Evolutionary conservation across 306 rosid species (phyloP), one percentile per base, ranked within the genome.

Genomic region (Cotoneaster glaucophyllus): DNA sequence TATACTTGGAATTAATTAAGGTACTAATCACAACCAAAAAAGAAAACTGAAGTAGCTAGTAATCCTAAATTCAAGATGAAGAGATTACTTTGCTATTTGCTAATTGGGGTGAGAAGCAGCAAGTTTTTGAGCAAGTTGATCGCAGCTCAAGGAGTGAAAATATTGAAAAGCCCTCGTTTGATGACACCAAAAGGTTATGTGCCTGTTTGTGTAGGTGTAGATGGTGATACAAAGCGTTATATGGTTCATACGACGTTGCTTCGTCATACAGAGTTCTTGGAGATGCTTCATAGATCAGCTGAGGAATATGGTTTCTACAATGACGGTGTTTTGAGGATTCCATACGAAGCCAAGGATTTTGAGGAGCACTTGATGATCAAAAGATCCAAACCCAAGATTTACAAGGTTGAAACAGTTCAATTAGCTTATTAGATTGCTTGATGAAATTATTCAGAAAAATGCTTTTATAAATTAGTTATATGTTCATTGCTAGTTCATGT

Each of bases 151-250:
- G 71, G 77, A 74, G 56, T 17, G 3, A 77, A 74, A 75, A 28
- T 71, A 3, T 73, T 80, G 14, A 74, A 64, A 72, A 52, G 63
- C 25, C 48, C 79, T 68, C 13, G 79, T 4, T 5, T 31, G 1
- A 41, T 59, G 73, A 69, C 73, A 5, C 80, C 83, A 0, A 82
- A 61, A 67, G 93, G 91, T 34, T 83, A 85, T 77, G 83, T 87
- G 67, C 91, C 91, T n/a, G 71, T 89, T 43, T 85, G 82, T 74
- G 93, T 89, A 24, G 91, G 89, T 0, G 73, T 74, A 69, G 74
- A 80, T 41, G 82, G 84, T 11, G 85, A 83, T 11, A 61, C 57
- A 0, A 71, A 39, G 77, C 26, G 80, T 32, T 85, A 81, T 50
- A 45, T 89, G 84, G 83, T 89, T 80, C 84, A 74, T 6, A 76